Evolutionary conservation across 805 yeast species (phyloP).

Genomic region (Myxozyma geophila): DNA sequence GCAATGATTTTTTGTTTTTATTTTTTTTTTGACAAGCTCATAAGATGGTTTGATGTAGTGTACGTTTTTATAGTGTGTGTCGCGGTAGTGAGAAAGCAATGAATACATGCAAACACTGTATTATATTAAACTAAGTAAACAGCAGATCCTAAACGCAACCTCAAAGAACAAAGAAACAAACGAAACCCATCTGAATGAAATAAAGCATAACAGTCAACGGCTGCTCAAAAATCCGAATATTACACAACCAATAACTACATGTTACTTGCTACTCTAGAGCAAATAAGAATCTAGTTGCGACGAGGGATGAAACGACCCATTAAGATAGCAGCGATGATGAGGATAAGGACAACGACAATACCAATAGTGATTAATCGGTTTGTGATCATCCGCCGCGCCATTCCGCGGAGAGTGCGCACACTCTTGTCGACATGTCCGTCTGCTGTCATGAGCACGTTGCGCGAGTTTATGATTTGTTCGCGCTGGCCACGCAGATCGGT

Average conservation of each 20-base stretch:
- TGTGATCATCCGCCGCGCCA: slow-evolving; percentile 65
- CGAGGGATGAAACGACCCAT: slow-evolving; percentile 33
- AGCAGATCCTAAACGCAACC: background rate
- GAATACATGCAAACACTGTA: too few species aligned
- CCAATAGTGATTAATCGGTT: slow-evolving; percentile 34
- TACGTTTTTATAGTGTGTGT: too few species aligned
- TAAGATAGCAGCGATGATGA: slow-evolving; percentile 33
- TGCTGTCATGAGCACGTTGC: slow-evolving; percentile 78
- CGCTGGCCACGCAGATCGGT: slow-evolving; percentile 89
- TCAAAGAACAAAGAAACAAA: background rate
- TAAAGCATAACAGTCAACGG: background rate
- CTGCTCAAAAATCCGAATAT: background rate
- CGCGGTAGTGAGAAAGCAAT: too few species aligned
- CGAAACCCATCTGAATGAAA: too few species aligned
- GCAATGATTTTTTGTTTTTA: too few species aligned
- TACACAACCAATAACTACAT: background rate
- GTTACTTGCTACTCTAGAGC: background rate
- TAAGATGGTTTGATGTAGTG: too few species aligned
- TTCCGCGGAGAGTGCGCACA: slow-evolving; percentile 79
- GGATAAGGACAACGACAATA: slow-evolving; percentile 27
- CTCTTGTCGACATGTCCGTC: slow-evolving; percentile 92
- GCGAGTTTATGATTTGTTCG: slow-evolving; percentile 84
- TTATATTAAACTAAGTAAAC: too few species aligned
- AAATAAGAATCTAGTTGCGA: slow-evolving; percentile 13
- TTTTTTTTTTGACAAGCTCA: too few species aligned